These are phyloP conservation scores for Discostella stelligeroides DNA, from an alignment of 108 stramenopile species.

Conservation along the genomic window DNA sequence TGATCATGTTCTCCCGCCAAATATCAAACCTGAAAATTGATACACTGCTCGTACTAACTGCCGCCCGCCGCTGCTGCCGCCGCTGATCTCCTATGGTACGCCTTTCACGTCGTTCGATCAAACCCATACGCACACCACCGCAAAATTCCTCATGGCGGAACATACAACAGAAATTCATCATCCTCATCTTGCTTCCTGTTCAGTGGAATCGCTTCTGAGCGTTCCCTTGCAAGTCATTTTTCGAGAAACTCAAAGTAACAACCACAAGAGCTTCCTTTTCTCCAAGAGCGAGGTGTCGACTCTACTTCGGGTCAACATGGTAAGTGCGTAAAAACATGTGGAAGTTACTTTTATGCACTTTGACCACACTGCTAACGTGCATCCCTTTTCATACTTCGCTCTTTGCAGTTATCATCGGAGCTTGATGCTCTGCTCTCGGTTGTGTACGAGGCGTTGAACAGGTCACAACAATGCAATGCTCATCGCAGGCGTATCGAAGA, in stretches of 20 bases:
- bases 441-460: conserved; percentile 40
- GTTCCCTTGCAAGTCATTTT: conserved; percentile 38
- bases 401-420: conserved; percentile 25
- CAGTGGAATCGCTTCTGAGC: conserved; percentile 25
- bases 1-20: not conserved
- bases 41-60: too few relatives aligned
- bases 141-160: not conserved
- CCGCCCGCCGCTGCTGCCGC: too few relatives aligned
- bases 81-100: too few relatives aligned
- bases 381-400: not conserved
- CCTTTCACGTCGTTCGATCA: not conserved
- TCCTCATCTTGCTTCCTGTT: conserved; percentile 17
- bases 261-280: conserved; percentile 28
- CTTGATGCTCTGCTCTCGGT: conserved; percentile 26
- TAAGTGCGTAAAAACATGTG: not conserved
- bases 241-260: conserved; percentile 38
- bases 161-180: not conserved
- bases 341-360: not conserved
- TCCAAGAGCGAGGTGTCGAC: conserved; percentile 45
- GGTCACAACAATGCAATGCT: conserved; percentile 18
- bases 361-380: not conserved
- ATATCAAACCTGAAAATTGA: too few relatives aligned
- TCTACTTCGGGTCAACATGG: conserved; percentile 42
- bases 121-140: not conserved
- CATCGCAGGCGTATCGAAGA: conserved; percentile 20